Evolutionary conservation across 176 grass and related monocot species (phyloP).

Genomic region (Aegilops longissima): DNA sequence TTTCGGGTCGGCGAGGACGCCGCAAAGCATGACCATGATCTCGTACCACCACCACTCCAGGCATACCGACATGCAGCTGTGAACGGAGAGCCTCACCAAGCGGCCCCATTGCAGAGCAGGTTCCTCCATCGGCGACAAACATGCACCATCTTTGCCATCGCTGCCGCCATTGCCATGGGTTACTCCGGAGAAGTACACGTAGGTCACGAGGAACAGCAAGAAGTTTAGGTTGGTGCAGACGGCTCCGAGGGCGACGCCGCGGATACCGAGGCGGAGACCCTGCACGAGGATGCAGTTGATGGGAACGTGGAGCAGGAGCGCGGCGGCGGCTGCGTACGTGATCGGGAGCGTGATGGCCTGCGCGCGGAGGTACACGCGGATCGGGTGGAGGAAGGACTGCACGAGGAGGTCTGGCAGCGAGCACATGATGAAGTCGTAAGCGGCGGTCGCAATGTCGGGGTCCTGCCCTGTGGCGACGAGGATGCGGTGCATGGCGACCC

Average conservation of each 20-base stretch:
- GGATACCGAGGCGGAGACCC: constrained; percentile 50
- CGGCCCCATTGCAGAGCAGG: constrained; percentile 47
- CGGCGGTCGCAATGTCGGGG: constrained; percentile 62
- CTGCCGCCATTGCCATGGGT: neutral
- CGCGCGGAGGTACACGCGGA: constrained; percentile 73
- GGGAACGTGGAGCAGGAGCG: constrained; percentile 66
- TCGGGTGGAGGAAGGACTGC: constrained; percentile 76
- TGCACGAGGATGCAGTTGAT: constrained; percentile 67
- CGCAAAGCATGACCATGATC: constrained; percentile 92
- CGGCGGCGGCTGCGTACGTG: constrained; percentile 56
- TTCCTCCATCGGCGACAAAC: constrained; percentile 5
- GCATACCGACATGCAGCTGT: constrained; percentile 82
- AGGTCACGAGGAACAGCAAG: constrained; percentile 45
- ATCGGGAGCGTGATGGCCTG: constrained; percentile 81
- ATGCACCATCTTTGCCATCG: constrained; percentile 23
- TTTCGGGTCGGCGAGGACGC: constrained; percentile 68
- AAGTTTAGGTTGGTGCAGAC: constrained; percentile 65
- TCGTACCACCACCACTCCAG: constrained; percentile 99
- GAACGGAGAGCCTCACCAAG: constrained; percentile 62
- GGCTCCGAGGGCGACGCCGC: constrained; percentile 70
- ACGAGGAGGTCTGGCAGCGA: constrained; percentile 82
- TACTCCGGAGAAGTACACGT: constrained; percentile 47
- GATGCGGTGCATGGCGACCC: constrained; percentile 61
- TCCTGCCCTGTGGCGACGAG: constrained; percentile 80
- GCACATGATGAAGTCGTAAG: constrained; percentile 66